Percentiles rank a stretch among this genome's conserved stretches.
Conservation (phyloP, 352 stramenopile genomes). For the Blastocystis sp. region DNA sequence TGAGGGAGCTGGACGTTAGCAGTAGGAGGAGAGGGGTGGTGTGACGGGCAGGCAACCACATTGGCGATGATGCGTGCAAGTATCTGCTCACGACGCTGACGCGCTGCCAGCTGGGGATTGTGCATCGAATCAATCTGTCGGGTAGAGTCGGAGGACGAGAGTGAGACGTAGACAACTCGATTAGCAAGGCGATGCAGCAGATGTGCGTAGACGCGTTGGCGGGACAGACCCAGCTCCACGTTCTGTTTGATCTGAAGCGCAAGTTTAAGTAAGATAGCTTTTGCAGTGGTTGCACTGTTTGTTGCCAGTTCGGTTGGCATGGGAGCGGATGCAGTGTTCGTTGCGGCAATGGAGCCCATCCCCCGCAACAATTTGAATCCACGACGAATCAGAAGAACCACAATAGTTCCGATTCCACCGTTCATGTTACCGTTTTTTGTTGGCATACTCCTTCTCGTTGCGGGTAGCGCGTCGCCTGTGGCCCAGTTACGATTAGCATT, state of each 20-base stretch:
- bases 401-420: too few species aligned
- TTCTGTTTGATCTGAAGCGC: background rate
- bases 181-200: conserved; percentile 46
- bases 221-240: background rate
- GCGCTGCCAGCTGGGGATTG: conserved; percentile 1
- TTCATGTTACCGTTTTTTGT: conserved; percentile 31
- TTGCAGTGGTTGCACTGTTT: background rate
- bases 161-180: conserved; percentile 27
- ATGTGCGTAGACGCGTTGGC: background rate
- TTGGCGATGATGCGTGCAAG: conserved; percentile 39
- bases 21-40: background rate
- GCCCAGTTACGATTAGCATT: background rate
- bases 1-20: conserved; percentile 11
- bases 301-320: background rate
- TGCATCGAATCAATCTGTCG: background rate
- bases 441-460: background rate
- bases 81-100: conserved; percentile 36
- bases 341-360: too few species aligned
- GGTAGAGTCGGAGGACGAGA: background rate
- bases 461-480: background rate
- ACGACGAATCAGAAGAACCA: too few species aligned
- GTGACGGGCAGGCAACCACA: conserved; percentile 12
- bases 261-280: background rate
- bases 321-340: too few species aligned
- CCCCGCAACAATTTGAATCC: too few species aligned